Evolutionary conservation across 164 flowering plant species (phyloP), one percentile per base, ranked within the genome.

Genomic region (Nelumbo lutea): DNA sequence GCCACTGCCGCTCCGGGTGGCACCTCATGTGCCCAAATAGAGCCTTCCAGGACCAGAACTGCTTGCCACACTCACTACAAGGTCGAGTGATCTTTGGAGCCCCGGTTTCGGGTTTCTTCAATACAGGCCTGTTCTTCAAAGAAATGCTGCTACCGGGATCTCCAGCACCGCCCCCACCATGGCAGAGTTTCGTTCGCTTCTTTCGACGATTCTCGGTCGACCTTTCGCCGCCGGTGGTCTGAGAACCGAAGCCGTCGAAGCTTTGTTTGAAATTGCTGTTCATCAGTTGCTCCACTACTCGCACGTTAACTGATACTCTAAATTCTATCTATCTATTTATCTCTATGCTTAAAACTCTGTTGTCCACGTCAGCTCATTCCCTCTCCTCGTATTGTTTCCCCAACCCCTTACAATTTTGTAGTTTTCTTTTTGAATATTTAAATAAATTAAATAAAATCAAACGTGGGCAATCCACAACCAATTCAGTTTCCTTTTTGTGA

Each of bases 1-100:
- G 89, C 98, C 98, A 94, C 64, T 83, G 84, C 9, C 98, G 86
- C 71, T 94, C 98, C 2, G 98, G 98, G 78, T 94, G 98, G 80
- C 98, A 94, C 40, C 98, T 78, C 98, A 94, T 94, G 79, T 94
- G 98, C 3, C 98, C 98, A 64, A 86, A 91, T 46, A 91, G 81
- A 1, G 98, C 98, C 75, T 94, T 94, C 87, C 85, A 79, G 1
- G 98, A 94, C 88, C 88, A 87, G 72, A 94, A 94, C 74, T 71
- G 78, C 79, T 84, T 89, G 14, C 98, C 97, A 53, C 98, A 94
- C 75, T 94, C 97, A 5, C 68, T 87, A 67, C 98, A 94, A 0
- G 96, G 91, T 39, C 72, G 72, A 0, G 91, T 83, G 68, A 83
- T 82, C 68, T 84, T 81, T 0, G 84, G 86, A 2, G 92, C 87